Evolutionary conservation across 768 basidiomycete species (phyloP), one percentile per base, ranked within the genome.

Genomic region (Xerocomellus intermedius): DNA sequence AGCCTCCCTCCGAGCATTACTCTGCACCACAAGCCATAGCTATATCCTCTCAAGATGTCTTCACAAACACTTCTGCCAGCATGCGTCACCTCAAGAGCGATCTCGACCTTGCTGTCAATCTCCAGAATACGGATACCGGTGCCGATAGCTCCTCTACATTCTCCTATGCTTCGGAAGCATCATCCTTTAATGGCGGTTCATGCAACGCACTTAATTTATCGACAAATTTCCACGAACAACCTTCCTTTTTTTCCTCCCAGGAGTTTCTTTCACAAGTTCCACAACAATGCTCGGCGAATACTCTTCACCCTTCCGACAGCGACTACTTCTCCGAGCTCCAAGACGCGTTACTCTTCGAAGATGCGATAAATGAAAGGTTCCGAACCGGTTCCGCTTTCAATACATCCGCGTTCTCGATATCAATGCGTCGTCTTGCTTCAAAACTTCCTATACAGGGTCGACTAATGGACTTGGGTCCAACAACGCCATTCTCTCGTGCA

Each of bases 361-460:
- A 62, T 32, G 37, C 33, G 42, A 57, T 50, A 21, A 51, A 56
- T 37, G 55, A 55, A 46, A 52, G 54, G 1, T 41, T 50, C 36
- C 62, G 59, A 50, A 28, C 39, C 3, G 30, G 54, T 14, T 33
- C 69, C 36, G 33, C 54, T n/a, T 53, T 55, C 9, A 54, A 53
- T 26, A 33, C 58, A 32, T 54, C 64, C 54, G 53, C 54, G 33
- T 55, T 63, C 36, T 71, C 70, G 37, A 64, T 70, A 56, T 70
- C 75, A 21, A 66, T 61, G 52, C 65, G 67, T n/a, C 72, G 67
- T 19, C 59, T 70, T 35, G 56, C 69, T 44, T 67, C 70, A 17
- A 73, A 70, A 22, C 61, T 64, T 41, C 64, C 74, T 42, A 37
- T 50, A 19, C 55, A 67, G 10, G 51, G 50, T 36, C 58, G 62